Percentiles rank a stretch among this genome's conserved stretches.
Conservation (phyloP, 108 stramenopile species). For the Skeletonema marinoi region DNA sequence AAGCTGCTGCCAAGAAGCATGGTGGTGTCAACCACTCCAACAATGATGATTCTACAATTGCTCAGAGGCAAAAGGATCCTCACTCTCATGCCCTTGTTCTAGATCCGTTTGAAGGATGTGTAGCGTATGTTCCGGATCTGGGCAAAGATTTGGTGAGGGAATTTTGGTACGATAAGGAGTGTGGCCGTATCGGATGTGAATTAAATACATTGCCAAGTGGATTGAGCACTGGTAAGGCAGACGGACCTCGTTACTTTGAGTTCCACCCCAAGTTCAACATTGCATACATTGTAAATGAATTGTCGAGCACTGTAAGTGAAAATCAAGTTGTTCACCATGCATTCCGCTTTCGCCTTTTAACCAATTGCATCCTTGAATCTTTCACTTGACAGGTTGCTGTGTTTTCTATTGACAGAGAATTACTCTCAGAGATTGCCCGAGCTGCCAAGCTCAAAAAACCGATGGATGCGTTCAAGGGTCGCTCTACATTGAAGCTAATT, state of each 20-base stretch:
- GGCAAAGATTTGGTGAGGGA: conserved; percentile 90
- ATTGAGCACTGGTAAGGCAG: conserved; percentile 79
- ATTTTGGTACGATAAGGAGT: conserved; percentile 68
- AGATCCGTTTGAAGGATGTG: conserved; percentile 77
- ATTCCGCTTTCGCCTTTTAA: neutral
- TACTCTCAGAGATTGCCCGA: conserved; percentile 68
- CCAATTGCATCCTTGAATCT: conserved; percentile 1
- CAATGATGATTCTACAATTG: conserved; percentile 85
- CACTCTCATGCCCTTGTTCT: conserved; percentile 95
- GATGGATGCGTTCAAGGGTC: conserved; percentile 71
- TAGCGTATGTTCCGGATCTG: conserved; percentile 88
- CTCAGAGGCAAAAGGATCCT: conserved; percentile 90
- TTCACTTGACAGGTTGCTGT: conserved; percentile 67
- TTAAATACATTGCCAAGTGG: conserved; percentile 80
- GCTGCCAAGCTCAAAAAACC: conserved; percentile 64
- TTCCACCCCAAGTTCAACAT: conserved; percentile 89
- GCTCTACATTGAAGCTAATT: conserved; percentile 78
- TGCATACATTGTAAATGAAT: conserved; percentile 91
- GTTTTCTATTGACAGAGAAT: conserved; percentile 76
- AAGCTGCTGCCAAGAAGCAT: conserved; percentile 62
- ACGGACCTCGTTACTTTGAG: conserved; percentile 91
- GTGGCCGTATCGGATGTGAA: conserved; percentile 67
- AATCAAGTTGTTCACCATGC: neutral
- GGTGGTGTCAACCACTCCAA: conserved; percentile 87
- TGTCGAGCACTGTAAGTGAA: conserved; percentile 72